Base-by-base conservation (phyloP, 2,329 filamentous ascomycete genomes). In the Fusarium sp. region DNA sequence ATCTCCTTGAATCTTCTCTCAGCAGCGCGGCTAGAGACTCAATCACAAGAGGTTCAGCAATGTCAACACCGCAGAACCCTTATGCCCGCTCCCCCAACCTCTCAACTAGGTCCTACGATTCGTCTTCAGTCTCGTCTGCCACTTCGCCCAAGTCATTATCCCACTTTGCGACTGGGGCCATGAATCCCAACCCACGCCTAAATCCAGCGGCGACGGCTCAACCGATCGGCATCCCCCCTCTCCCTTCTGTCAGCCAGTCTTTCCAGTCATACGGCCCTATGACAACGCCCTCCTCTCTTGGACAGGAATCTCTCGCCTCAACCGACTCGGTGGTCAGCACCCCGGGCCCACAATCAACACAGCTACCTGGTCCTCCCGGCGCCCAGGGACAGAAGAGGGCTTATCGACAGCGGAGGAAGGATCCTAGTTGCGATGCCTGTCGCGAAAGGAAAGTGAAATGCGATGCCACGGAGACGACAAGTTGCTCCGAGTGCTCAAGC, bases 341-440 rank as follows among this genome's bases (percentile, higher is more conserved):
- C 18, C 89, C 89, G 31, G 87, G 86, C 18, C 76, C 78, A 11
- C 79, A 79, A 24, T 76, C 77, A 56, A 72, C 81, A 18, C 82
- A 84, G n/a, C 57, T 83, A 39, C 73, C 78, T 20, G 81, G 81
- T 88, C 87, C 77, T 82, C 75, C 80, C 90, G 74, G 79, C 2
- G 57, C 69, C 6, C 93, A 94, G 76, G 90, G 93, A 35, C 95
- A 97, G 82, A 98, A 98, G 83, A 89, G 97, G 80, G 96, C 97
- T 4, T 99, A 98, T 85, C 92, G 97, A 27, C 97, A 99, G 82
- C 89, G 97, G 76, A 90, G 97, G 77, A 99, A 99, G 81, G 97
- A 99, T 79, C 97, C 97, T 1, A 98, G 95, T 80, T 99, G 97
- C 83, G 97, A 99, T 86, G 97, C 97, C 60, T 99, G 97, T 82